phyloP scores from a whole-genome alignment of 805 yeast species.

The Metschnikowia continentalis region DNA sequence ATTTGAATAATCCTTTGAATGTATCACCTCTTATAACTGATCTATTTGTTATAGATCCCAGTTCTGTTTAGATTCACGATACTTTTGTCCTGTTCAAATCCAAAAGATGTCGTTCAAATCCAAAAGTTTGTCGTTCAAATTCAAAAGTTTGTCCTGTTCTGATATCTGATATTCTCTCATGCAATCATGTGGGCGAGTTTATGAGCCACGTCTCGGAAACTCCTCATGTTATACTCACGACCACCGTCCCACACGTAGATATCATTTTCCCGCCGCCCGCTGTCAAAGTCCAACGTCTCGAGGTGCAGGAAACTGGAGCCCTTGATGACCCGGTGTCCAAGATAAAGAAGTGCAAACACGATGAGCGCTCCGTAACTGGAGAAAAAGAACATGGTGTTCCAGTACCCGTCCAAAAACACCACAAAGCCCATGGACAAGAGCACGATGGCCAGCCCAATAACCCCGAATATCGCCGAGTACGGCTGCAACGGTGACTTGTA shows the following conservation, averaged over 20 bases:
- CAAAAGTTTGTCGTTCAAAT: too few species aligned
- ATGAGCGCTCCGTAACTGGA: slow-evolving; percentile 62
- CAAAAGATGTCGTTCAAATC: too few species aligned
- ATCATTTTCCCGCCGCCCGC: slow-evolving; percentile 82
- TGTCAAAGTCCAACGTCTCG: slow-evolving; percentile 74
- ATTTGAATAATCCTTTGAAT: too few species aligned
- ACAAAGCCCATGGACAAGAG: slow-evolving; percentile 58
- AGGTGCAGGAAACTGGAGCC: slow-evolving; percentile 64
- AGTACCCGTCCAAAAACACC: slow-evolving; percentile 51
- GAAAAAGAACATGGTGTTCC: slow-evolving; percentile 61
- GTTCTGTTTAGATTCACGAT: too few species aligned
- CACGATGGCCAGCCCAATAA: slow-evolving; percentile 48
- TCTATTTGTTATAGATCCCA: too few species aligned
- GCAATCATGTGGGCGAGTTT: slow-evolving; percentile 35
- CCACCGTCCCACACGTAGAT: slow-evolving; percentile 80
- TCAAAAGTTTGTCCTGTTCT: too few species aligned
- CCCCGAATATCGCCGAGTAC: slow-evolving; percentile 58
- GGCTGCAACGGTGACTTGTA: slow-evolving; percentile 71
- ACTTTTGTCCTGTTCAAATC: too few species aligned
- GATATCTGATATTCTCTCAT: slow-evolving; percentile 7
- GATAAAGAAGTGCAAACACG: slow-evolving; percentile 47
- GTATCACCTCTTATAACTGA: too few species aligned
- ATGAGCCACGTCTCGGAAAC: slow-evolving; percentile 29
- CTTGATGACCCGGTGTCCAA: slow-evolving; percentile 53
- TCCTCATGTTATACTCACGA: slow-evolving; percentile 34